Base-by-base conservation (phyloP, 371 early-diverging fungal genomes). In the Syncephalastrum racemosum region DNA sequence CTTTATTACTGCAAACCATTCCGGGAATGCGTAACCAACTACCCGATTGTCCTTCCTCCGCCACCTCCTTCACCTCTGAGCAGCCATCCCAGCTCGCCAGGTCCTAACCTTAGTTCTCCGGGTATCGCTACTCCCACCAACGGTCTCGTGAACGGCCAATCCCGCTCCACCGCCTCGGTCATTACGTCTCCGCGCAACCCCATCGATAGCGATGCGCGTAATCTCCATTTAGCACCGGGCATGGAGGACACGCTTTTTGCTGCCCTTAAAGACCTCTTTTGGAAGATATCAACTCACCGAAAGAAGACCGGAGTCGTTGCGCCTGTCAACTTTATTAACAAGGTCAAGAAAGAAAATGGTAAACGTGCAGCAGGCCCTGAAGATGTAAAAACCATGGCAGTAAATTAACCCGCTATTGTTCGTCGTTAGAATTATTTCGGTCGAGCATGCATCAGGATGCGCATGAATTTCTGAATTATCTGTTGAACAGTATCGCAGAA, bases 381-480 rank as follows among this genome's bases (percentile, higher is more conserved):
- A 19, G 27, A 16, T n/a, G 27, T n/a, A n/a, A 31, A 2, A 8
- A 31, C 6, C 36, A 16, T 36, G 3, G 42, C 19, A 25, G 2
- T 19, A 25, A 19, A 13, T 20, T 4, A 3, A 23, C 22, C 16
- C 36, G 5, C 12, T 0, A 5, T 31, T 7, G 27, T 27, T 27
- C 27, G 27, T 27, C 27, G 6, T 16, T 79, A 90, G 97, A 93
- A 66, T 65, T 95, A 13, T 98, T 97, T 71, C 82, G 94, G 41
- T 88, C 91, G 55, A 92, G 91, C 25, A 88, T 89, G 85, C 97
- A 98, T 68, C 98, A 98, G 67, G 98, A 98, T 73, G 97, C 97
- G 0, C 98, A 98, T 73, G 98, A 98, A 73, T 94, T 97, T 70
- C 74, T 98, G 48, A 97, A 96, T 75, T 97, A 89, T 71, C 62